Base-by-base conservation (phyloP, 2,329 filamentous ascomycete species). In the Scolecobasidium constrictum region DNA sequence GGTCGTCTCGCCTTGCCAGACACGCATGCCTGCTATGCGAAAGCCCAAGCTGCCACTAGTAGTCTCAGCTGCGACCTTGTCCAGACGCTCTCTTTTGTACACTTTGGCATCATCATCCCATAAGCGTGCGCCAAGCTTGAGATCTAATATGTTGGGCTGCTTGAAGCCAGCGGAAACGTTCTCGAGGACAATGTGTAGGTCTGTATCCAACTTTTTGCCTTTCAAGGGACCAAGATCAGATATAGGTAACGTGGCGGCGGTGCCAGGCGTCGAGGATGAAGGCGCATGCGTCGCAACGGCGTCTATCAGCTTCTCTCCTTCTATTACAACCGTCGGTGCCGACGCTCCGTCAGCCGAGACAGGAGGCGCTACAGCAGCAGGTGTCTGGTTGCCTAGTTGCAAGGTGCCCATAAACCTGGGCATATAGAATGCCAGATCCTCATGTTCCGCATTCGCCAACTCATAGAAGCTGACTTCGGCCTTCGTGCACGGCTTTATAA, bases 391-490 rank as follows among this genome's bases (percentile, higher is more conserved):
- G 49, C 73, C 75, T n/a, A 94, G 75, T 20, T 69, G 66, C 38
- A 98, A 69, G 2, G 79, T 83, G 46, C 92, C 92, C 63, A 94
- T 77, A 63, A 80, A 96, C 4, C 77, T 72, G 36, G 92, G 90
- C 71, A 96, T 90, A 53, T 90, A 75, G 18, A 80, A 75, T 40
- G 79, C 75, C 54, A 96, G 86, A 2, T 81, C 77, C 21, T 78
- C 76, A 56, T 94, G 82, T 17, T 72, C 64, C 23, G 73, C 63
- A 20, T 79, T 57, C 19, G 67, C 80, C 31, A 78, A 76, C 59
- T 94, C 77, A 69, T 98, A 98, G 62, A 98, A 98, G 35, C 78
- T 73, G 53, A 96, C 78, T 65, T 98, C 92, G 49, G 79, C 72
- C 48, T 78, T 66, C 1, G 85, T 94, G 62, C 90, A 96, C 15